Evolutionary conservation across 2,329 filamentous ascomycete species (phyloP), one percentile per base, ranked within the genome.

Genomic region (Fusarium piperis): DNA sequence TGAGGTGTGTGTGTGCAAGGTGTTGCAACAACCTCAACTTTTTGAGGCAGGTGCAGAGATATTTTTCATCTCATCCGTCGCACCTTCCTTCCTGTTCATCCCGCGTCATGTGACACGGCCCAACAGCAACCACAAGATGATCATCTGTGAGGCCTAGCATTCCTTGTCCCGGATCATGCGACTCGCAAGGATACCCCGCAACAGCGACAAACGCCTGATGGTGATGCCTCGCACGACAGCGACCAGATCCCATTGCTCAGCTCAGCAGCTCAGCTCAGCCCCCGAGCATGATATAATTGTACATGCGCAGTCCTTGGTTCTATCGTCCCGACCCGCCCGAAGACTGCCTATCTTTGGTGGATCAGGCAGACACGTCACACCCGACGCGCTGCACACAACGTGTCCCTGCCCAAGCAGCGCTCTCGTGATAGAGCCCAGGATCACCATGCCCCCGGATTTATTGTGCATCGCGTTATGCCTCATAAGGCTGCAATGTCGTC

Each of bases 291-390:
- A 68, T 65, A 59, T 62, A 64, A 71, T 59, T 71, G n/a, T 62
- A 65, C 57, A 62, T 65, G 6, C 6, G 33, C 44, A 18, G 36
- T 28, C 55, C 28, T 55, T 61, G 33, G 61, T 65, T 69, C 26
- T 35, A 8, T 57, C 52, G 61, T 69, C 39, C 44, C 41, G 67
- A 69, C 51, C 59, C 67, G 64, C 59, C 26, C 44, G 18, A 32
- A 26, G 56, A 55, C 59, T 71, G 68, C 64, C 48, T 36, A 44
- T 59, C 59, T 59, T 28, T 30, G 58, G 65, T 71, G 69, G 74
- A 77, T 76, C 74, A 77, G 51, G 33, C 30, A 65, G 74, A 76
- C 74, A 76, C 74, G 74, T 76, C 74, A 76, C 70, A 48, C 44
- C 44, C 44, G 44, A 58, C 52, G 28, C 32, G 20, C 51, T 33